Base-by-base conservation (phyloP, 2,329 filamentous ascomycete species). In the Pleurostoma richardsiae region DNA sequence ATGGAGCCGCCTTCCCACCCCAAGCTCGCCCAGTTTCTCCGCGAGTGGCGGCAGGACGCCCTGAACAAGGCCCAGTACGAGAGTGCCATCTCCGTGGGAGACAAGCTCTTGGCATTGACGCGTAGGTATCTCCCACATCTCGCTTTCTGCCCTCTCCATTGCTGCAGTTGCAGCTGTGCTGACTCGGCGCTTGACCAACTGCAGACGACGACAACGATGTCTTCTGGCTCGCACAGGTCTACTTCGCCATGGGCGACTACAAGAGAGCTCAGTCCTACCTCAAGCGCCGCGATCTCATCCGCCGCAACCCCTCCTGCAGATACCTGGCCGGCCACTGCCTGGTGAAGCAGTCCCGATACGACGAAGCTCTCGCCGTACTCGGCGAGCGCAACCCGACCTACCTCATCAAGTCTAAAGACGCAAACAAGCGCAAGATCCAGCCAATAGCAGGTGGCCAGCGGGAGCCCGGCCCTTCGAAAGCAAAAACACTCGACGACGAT, bases 141-240 rank as follows among this genome's bases (percentile, higher is more conserved):
- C 7, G 10, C 4, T 29, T 19, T 19, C 19, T 19, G 19, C 19
- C 19, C 19, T 19, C 19, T 30, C 38, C 31, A 10, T 45, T 28
- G 11, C 39, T 19, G 19, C 19, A 19, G 19, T 19, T 19, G 19
- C 19, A 19, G 19, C 19, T 19, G 19, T 19, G 19, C 19, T 19
- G 19, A 19, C 19, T 19, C 19, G 19, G 19, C 19, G 19, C 19
- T 19, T 19, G 19, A 19, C 19, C 19, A 19, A 19, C 10, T 29
- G 6, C 54, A 96, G 94, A 91, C 61, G 88, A 92, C 64, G 90
- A 96, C 60, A 85, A 89, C 54, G 94, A 99, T 65, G 92, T 91
- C 39, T 96, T 96, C 63, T 96, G 90, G 86, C 85, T 99, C 40
- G 94, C 94, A n/a, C 92, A 97, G 69, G 90, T 96, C 36, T 92